Percentiles rank a stretch among this genome's conserved stretches.
These are phyloP conservation scores for Penicillium robsamsonii DNA, from an alignment of 495 filamentous ascomycete genomes.

Conservation along the genomic window DNA sequence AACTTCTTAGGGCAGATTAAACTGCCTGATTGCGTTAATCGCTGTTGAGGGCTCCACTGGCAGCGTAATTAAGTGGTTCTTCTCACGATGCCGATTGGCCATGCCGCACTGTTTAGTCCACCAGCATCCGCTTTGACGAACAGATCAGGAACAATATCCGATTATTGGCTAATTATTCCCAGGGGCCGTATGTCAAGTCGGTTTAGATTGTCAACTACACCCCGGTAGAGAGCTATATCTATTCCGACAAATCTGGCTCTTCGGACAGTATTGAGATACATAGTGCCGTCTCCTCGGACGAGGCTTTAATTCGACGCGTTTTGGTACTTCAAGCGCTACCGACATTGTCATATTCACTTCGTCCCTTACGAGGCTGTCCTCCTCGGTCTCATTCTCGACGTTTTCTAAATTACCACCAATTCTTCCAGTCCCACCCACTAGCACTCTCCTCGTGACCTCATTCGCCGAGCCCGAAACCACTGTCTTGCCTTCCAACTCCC, in stretches of 20 bases:
- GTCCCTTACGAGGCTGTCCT: neutral
- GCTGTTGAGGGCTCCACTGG: neutral
- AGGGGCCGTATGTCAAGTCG: slow-evolving; percentile 2
- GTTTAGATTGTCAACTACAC: neutral
- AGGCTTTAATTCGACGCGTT: neutral
- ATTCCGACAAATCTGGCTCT: neutral
- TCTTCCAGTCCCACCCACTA: neutral
- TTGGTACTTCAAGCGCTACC: too few relatives aligned
- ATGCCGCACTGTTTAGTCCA: neutral
- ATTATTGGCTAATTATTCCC: neutral
- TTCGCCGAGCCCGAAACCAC: neutral
- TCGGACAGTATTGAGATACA: neutral
- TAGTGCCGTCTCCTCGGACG: neutral
- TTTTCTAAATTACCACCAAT: neutral
- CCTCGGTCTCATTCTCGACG: neutral
- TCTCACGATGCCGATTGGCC: neutral
- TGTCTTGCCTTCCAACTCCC: neutral
- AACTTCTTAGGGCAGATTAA: neutral
- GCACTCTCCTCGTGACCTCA: neutral
- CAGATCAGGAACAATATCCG: neutral
- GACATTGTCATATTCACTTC: neutral
- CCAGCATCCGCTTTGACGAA: neutral
- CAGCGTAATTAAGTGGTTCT: neutral
- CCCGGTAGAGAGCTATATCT: neutral
- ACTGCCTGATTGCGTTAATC: neutral